A percentile compares a stretch with the other conserved stretches of the same genome.
These are phyloP conservation scores for Exophiala viscosa DNA, from an alignment of 2,329 filamentous ascomycete species.

Conservation along the genomic window DNA sequence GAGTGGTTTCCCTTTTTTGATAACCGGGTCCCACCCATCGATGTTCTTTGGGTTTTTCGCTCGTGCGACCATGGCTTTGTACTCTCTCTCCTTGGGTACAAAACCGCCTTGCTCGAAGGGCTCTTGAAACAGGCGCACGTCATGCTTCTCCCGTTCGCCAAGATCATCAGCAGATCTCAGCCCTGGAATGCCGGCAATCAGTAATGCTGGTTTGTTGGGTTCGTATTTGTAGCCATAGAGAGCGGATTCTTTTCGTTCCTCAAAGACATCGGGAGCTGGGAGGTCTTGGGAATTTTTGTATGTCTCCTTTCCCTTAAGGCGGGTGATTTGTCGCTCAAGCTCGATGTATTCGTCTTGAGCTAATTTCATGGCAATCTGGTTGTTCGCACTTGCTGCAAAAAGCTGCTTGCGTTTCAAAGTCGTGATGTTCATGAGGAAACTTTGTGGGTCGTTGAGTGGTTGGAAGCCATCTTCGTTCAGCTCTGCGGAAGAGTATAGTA, in stretches of 20 bases:
- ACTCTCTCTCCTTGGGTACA: slow-evolving; percentile 41
- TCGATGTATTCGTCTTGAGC: slow-evolving; percentile 59
- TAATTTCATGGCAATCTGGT: slow-evolving; percentile 48
- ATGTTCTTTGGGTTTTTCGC: slow-evolving; percentile 33
- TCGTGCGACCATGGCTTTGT: slow-evolving; percentile 38
- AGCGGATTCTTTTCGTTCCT: slow-evolving; percentile 59
- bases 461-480: slow-evolving; percentile 25
- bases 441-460: slow-evolving; percentile 24
- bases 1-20: slow-evolving; percentile 32
- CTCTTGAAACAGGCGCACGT: slow-evolving; percentile 49
- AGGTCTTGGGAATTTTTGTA: slow-evolving; percentile 50
- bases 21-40: slow-evolving; percentile 40
- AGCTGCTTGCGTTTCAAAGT: slow-evolving; percentile 36
- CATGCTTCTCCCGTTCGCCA: slow-evolving; percentile 31
- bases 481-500: slow-evolving; percentile 22
- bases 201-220: slow-evolving; percentile 36
- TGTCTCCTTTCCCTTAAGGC: slow-evolving; percentile 45
- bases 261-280: slow-evolving; percentile 45
- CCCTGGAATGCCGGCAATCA: slow-evolving; percentile 34
- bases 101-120: slow-evolving; percentile 54
- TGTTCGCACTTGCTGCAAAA: slow-evolving; percentile 54
- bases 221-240: slow-evolving; percentile 60
- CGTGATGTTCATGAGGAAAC: slow-evolving; percentile 21
- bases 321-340: slow-evolving; percentile 49
- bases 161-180: slow-evolving; percentile 21